A percentile compares a stretch with the other conserved stretches of the same genome.
Evolutionary conservation across 805 yeast genomes (phyloP).

Genomic region (Candida silvatica): DNA sequence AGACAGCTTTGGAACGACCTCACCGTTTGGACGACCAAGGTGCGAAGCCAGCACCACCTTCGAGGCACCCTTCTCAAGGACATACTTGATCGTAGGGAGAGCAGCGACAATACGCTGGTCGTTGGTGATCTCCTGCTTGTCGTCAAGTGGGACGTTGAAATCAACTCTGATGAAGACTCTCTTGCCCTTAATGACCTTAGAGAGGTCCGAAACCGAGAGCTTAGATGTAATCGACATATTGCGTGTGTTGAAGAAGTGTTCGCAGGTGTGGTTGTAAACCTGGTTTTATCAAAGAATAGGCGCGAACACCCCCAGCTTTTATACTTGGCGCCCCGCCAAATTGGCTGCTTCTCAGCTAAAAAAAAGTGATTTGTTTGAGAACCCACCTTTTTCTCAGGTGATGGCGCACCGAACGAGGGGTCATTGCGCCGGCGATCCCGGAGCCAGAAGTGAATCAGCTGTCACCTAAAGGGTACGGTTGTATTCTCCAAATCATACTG

Average conservation of each 20-base stretch:
- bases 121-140: constrained; percentile 91
- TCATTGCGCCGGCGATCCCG: too few relatives aligned
- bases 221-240: constrained; percentile 89
- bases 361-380: too few relatives aligned
- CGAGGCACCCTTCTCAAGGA: constrained; percentile 84
- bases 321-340: too few relatives aligned
- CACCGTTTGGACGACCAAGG: constrained; percentile 99
- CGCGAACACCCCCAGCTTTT: too few relatives aligned
- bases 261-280: too few relatives aligned
- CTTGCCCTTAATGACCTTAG: constrained; percentile 62
- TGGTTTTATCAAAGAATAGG: too few relatives aligned
- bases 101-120: constrained; percentile 99
- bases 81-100: constrained; percentile 95
- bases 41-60: constrained; percentile 91
- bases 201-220: constrained; percentile 84
- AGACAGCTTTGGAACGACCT: constrained; percentile 75
- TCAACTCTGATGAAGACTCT: constrained; percentile 99
- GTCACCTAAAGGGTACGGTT: too few relatives aligned
- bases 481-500: too few relatives aligned
- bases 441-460: too few relatives aligned
- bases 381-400: too few relatives aligned
- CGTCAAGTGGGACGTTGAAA: constrained; percentile 87
- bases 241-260: not conserved
- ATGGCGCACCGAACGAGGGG: too few relatives aligned
- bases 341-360: too few relatives aligned